Conservation (phyloP, 2,329 filamentous ascomycete genomes). For the Coniochaeta pulveracea region DNA sequence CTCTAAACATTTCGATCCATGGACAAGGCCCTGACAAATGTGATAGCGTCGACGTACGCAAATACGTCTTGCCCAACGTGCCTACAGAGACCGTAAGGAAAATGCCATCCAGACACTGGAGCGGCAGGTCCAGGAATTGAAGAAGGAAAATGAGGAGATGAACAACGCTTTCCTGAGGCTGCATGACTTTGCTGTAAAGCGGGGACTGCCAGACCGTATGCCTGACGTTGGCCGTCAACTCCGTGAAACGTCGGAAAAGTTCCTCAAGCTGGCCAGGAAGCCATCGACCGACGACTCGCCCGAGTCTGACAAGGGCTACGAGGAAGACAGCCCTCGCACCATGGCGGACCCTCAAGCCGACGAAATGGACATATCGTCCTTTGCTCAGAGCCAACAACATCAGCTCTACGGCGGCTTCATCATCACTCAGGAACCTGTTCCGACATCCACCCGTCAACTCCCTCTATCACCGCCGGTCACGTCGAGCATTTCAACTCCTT, state of each 20-base stretch:
- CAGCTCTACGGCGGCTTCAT: slow-evolving; percentile 17
- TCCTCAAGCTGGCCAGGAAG: slow-evolving; percentile 42
- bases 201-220: slow-evolving; percentile 44
- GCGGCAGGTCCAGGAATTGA: slow-evolving; percentile 57
- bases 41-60: slow-evolving; percentile 71
- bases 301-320: slow-evolving; percentile 19
- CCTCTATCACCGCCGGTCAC: slow-evolving; percentile 3
- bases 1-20: no score
- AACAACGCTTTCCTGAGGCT: slow-evolving; percentile 58
- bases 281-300: slow-evolving; percentile 23
- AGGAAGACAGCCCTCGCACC: slow-evolving; percentile 14
- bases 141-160: slow-evolving; percentile 61
- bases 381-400: background rate
- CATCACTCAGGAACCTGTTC: slow-evolving; percentile 12
- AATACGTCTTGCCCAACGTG: slow-evolving; percentile 75
- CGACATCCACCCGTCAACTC: background rate
- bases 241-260: slow-evolving; percentile 42
- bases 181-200: slow-evolving; percentile 47
- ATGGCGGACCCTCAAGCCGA: slow-evolving; percentile 9
- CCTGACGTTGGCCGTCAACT: slow-evolving; percentile 48
- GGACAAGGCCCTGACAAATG: no score
- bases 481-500: background rate
- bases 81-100: slow-evolving; percentile 78
- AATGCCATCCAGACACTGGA: slow-evolving; percentile 65
- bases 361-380: background rate